A percentile compares a stretch with the other conserved stretches of the same genome.
These are phyloP conservation scores for Neoboletus magnificus DNA, from an alignment of 768 basidiomycete genomes.

Conservation along the genomic window DNA sequence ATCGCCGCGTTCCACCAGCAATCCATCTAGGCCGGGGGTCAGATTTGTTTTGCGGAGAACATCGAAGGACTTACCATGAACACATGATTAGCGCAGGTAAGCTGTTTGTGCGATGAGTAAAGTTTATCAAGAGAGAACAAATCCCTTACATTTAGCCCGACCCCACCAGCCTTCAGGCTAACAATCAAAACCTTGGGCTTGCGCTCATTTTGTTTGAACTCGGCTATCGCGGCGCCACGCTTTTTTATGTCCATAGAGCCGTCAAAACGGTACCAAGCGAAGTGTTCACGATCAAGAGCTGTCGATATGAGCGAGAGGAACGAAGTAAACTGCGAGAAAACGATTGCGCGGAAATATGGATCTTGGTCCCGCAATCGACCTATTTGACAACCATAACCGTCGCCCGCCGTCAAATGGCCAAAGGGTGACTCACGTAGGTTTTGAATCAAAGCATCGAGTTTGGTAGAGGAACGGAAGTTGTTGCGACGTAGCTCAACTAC, in stretches of 20 bases:
- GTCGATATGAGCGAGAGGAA: conserved; percentile 81
- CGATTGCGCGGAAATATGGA: conserved; percentile 75
- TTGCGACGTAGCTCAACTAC: conserved; percentile 66
- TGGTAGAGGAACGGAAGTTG: conserved; percentile 87
- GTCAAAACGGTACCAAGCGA: conserved; percentile 80
- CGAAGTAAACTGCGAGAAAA: conserved; percentile 88
- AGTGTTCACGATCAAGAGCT: conserved; percentile 62
- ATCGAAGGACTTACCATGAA: conserved; percentile 61
- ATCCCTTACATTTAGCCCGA: conserved; percentile 73
- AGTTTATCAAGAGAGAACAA: background rate
- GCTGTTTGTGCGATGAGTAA: conserved; percentile 33
- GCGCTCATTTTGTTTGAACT: conserved; percentile 67
- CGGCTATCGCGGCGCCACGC: conserved; percentile 67
- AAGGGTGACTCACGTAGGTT: conserved; percentile 55
- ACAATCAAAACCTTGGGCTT: conserved; percentile 75
- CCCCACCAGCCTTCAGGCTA: conserved; percentile 88
- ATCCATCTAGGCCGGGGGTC: conserved; percentile 60
- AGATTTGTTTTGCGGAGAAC: background rate
- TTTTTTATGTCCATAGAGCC: conserved; percentile 89
- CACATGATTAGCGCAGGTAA: conserved; percentile 80
- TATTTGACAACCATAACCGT: conserved; percentile 24
- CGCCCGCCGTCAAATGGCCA: background rate
- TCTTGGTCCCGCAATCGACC: conserved; percentile 67
- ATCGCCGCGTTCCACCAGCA: conserved; percentile 90
- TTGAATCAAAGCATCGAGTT: conserved; percentile 77